phyloP scores from a whole-genome alignment of 108 stramenopile species.

The Heterococcus sp. region DNA sequence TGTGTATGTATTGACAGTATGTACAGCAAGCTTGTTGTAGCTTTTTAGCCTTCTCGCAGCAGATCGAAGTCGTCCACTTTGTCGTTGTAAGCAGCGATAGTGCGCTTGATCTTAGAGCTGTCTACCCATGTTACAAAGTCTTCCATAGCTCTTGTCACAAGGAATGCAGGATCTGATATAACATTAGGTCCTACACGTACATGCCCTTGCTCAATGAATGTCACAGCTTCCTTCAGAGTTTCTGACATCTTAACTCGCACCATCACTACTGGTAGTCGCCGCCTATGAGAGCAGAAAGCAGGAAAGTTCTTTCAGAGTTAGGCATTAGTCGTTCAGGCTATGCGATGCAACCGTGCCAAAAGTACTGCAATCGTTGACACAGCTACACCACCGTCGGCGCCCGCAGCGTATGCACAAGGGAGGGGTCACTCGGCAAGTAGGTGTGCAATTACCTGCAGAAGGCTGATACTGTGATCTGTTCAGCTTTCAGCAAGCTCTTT shows the following conservation, averaged over 20 bases:
- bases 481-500: conserved; percentile 82
- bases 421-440: neutral
- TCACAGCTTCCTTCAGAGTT: conserved; percentile 83
- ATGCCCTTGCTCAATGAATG: conserved; percentile 94
- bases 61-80: conserved; percentile 99
- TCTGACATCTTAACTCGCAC: conserved; percentile 95
- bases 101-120: conserved; percentile 84
- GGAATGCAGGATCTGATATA: conserved; percentile 92
- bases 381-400: too few species aligned
- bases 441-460: conserved; percentile 66
- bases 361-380: too few species aligned
- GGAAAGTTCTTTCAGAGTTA: too few species aligned
- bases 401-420: too few species aligned
- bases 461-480: conserved; percentile 84
- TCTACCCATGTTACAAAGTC: conserved; percentile 99
- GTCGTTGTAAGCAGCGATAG: conserved; percentile 91
- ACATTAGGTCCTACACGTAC: conserved; percentile 97
- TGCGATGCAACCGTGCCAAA: too few species aligned
- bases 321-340: too few species aligned
- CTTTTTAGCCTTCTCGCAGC: conserved; percentile 64
- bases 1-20: too few species aligned
- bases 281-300: conserved; percentile 39
- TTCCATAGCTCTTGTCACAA: conserved; percentile 89
- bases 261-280: conserved; percentile 96
- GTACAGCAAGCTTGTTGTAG: too few species aligned